phyloP scores from a whole-genome alignment of 495 filamentous ascomycete species.

The Talaromyces stipitatus region DNA sequence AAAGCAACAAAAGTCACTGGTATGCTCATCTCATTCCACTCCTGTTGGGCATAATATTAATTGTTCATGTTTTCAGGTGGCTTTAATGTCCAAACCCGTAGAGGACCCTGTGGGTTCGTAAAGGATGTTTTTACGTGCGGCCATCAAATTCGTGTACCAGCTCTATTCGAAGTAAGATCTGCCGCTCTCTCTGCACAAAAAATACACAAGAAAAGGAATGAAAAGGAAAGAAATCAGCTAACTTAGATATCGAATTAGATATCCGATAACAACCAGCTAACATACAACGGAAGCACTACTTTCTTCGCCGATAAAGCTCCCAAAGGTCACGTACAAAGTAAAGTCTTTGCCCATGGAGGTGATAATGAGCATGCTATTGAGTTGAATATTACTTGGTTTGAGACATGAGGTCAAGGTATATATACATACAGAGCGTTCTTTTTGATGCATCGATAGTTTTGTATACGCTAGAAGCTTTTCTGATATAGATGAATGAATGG shows the following conservation, averaged over 20 bases:
- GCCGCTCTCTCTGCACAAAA: background rate
- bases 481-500: background rate
- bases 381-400: slow-evolving; percentile 28
- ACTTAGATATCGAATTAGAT: slow-evolving; percentile 12
- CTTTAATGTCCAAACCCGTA: slow-evolving; percentile 41
- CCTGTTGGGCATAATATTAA: background rate
- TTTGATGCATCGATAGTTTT: background rate
- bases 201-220: background rate
- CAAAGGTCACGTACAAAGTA: slow-evolving; percentile 37
- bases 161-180: slow-evolving; percentile 38
- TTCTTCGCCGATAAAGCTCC: slow-evolving; percentile 55
- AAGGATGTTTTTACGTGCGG: slow-evolving; percentile 44
- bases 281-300: slow-evolving; percentile 39
- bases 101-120: slow-evolving; percentile 47
- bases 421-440: background rate
- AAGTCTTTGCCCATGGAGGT: slow-evolving; percentile 21
- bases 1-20: slow-evolving; percentile 42
- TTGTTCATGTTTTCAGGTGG: background rate
- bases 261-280: slow-evolving; percentile 33
- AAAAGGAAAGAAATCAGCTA: background rate
- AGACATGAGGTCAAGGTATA: background rate
- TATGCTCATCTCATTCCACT: slow-evolving; percentile 8
- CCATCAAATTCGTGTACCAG: slow-evolving; percentile 28
- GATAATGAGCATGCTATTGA: slow-evolving; percentile 29
- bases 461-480: background rate